Evolutionary conservation across 306 rosid genomes (phyloP), one percentile per base, ranked within the genome.

Genomic region (Glycine latifolia): DNA sequence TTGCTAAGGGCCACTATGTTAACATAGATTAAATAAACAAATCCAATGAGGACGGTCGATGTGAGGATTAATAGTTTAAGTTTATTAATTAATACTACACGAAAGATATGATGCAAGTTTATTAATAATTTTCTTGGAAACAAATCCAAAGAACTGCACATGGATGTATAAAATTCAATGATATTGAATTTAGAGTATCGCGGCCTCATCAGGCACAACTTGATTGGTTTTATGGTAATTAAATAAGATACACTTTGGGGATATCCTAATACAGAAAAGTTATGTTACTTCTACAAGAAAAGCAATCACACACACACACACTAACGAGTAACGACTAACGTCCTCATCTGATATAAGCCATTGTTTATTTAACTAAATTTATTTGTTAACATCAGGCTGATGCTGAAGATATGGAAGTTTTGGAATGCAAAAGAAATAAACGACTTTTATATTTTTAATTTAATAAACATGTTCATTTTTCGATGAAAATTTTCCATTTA

Each of bases 241-340:
- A 50, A 68, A 52, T 50, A 70, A 68, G 78, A 14, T 11, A 56
- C 11, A 8, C 8, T 76, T 26, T 10, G 43, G 17, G 33, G 53
- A 77, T 60, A 52, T 84, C 52, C 46, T 8, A n/a, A 70, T 77
- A 11, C 9, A 9, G 66, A 47, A 70, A 78, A 70, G 41, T 20
- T 33, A 39, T 59, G 67, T 70, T 41, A 7, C 47, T 15, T 59
- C 20, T 5, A 2, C 12, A 46, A 68, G 49, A 58, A 67, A 66
- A 39, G 20, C 11, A 39, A 39, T 66, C 11, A 66, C 11, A 65
- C 31, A 26, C 31, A 26, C 44, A 26, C 44, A 33, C 16, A 62
- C 10, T 9, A 31, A 2, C 44, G 43, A 65, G n/a, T 17, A 37
- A 72, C 44, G 43, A 65, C 41, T 17, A 37, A 72, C 35, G 31